Evolutionary conservation across 768 basidiomycete genomes (phyloP).

Genomic region (Pisolithus albus): DNA sequence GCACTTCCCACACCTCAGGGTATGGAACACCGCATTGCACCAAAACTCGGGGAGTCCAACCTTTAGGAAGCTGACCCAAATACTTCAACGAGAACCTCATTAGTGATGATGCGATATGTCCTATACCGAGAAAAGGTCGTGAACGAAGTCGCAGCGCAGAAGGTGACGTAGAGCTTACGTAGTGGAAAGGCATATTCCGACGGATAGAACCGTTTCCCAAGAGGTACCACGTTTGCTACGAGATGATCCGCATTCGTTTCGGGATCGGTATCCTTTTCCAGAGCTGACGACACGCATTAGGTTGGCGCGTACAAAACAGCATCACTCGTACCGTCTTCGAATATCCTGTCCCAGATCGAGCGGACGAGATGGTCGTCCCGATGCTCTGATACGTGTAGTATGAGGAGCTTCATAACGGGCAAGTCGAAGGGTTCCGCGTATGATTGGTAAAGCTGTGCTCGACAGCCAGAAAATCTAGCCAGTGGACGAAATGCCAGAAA

Average conservation of each 20-base stretch:
- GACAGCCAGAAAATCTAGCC: slow-evolving; percentile 7
- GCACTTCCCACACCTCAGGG: slow-evolving; percentile 76
- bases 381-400: slow-evolving; percentile 91
- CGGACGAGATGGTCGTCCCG: slow-evolving; percentile 74
- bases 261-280: slow-evolving; percentile 51
- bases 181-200: slow-evolving; percentile 88
- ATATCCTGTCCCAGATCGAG: slow-evolving; percentile 84
- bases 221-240: slow-evolving; percentile 53
- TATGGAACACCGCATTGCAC: slow-evolving; percentile 77
- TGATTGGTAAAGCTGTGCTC: slow-evolving; percentile 68
- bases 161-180: slow-evolving; percentile 40
- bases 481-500: not conserved
- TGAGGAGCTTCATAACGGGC: slow-evolving; percentile 76
- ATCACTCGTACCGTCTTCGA: slow-evolving; percentile 60
- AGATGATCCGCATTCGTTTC: slow-evolving; percentile 55
- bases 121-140: slow-evolving; percentile 33
- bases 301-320: slow-evolving; percentile 1
- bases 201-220: slow-evolving; percentile 84
- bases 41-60: slow-evolving; percentile 80
- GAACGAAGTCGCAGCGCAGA: not conserved
- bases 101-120: slow-evolving; percentile 66
- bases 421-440: slow-evolving; percentile 87
- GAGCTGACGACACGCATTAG: slow-evolving; percentile 31
- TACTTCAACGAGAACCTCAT: slow-evolving; percentile 66
- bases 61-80: slow-evolving; percentile 51